phyloP scores from a whole-genome alignment of 805 yeast species.

The Teunomyces aglyptinius region DNA sequence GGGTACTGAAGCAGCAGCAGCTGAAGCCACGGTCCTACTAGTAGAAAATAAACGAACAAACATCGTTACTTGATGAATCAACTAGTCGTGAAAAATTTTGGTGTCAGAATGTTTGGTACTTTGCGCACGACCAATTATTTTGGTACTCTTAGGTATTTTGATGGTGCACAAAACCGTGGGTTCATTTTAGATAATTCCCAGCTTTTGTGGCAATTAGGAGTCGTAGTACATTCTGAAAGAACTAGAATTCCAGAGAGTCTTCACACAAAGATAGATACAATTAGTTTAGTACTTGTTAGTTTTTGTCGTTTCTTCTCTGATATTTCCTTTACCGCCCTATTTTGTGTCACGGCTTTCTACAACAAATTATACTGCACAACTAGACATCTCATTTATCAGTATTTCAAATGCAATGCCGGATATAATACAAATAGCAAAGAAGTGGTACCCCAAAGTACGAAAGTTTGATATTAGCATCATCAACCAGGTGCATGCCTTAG shows the following conservation, averaged over 20 bases:
- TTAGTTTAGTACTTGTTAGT: too few relatives aligned
- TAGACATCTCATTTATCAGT: too few relatives aligned
- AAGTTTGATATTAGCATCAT: conserved; percentile 14
- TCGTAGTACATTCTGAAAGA: too few relatives aligned
- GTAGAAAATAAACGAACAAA: conserved; percentile 18
- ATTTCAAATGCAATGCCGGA: background rate
- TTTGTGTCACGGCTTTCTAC: too few relatives aligned
- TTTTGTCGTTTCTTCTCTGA: too few relatives aligned
- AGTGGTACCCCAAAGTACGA: conserved; percentile 20
- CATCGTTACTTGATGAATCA: conserved; percentile 1
- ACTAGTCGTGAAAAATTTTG: conserved; percentile 2
- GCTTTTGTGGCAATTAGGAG: too few relatives aligned
- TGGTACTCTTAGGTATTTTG: background rate
- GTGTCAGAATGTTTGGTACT: background rate
- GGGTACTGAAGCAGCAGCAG: conserved; percentile 5
- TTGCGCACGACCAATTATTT: conserved; percentile 8
- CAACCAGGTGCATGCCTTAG: conserved; percentile 15
- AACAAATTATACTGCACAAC: too few relatives aligned
- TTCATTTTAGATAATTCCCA: too few relatives aligned
- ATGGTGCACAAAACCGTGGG: too few relatives aligned
- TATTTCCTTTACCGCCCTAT: too few relatives aligned
- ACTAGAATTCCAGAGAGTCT: too few relatives aligned
- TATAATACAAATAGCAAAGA: conserved; percentile 8
- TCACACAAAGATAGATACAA: too few relatives aligned
- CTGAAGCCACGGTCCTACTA: conserved; percentile 11